Percentiles rank a stretch among this genome's conserved stretches.
These are phyloP conservation scores for Arthrobotrys sinensis DNA, from an alignment of 2,329 filamentous ascomycete species.

Conservation along the genomic window DNA sequence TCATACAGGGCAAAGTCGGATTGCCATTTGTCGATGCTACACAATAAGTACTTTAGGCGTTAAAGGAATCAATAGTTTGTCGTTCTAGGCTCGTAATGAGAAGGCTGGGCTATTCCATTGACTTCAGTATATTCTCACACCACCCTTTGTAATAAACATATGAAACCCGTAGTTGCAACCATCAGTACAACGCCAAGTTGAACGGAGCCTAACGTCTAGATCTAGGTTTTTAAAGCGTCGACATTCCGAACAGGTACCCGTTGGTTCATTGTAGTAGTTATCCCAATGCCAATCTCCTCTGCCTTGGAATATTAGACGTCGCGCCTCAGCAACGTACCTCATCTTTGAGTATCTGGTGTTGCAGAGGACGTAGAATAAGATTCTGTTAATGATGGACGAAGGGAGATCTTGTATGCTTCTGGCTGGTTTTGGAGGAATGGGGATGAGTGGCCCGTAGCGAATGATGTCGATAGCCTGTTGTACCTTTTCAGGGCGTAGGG, in stretches of 20 bases:
- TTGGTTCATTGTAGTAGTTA: slow-evolving; percentile 8
- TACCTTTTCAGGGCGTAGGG: background rate
- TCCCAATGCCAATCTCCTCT: slow-evolving; percentile 26
- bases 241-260: slow-evolving; percentile 14
- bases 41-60: background rate
- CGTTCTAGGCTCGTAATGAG: no score
- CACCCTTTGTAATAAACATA: slow-evolving; percentile 26
- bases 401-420: slow-evolving; percentile 1
- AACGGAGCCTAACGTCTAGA: background rate
- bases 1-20: slow-evolving; percentile 38
- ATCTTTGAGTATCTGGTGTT: slow-evolving; percentile 4
- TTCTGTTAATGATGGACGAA: background rate
- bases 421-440: background rate
- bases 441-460: slow-evolving; percentile 6
- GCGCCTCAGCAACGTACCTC: slow-evolving; percentile 1
- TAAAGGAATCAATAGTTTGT: no score
- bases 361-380: background rate
- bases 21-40: slow-evolving; percentile 42
- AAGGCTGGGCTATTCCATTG: no score
- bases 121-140: background rate
- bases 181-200: slow-evolving; percentile 11
- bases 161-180: slow-evolving; percentile 17
- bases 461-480: background rate
- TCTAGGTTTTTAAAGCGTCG: background rate
- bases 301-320: slow-evolving; percentile 17